Percentiles rank a stretch among this genome's conserved stretches.
Conservation (phyloP, 805 yeast species). For the Teunomyces gatunensis region DNA sequence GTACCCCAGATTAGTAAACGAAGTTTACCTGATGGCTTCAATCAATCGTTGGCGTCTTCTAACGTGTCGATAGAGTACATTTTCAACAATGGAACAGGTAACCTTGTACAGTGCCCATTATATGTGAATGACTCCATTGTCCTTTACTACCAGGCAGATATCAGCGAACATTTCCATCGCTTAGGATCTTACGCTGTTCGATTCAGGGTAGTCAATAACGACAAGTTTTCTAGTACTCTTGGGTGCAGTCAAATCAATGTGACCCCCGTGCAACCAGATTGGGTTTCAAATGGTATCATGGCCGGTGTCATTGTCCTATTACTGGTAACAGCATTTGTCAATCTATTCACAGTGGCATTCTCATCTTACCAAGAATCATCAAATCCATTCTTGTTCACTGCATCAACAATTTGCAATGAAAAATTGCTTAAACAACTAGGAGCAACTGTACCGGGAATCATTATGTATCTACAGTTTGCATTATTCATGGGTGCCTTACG, state of each 20-base stretch:
- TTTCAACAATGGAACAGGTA: conserved; percentile 3
- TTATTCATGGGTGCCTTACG: conserved; percentile 55
- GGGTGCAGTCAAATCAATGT: conserved; percentile 49
- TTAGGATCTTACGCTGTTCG: conserved; percentile 46
- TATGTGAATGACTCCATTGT: conserved; percentile 36
- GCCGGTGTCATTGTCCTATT: conserved; percentile 39
- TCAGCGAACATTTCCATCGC: conserved; percentile 35
- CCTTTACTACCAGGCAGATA: conserved; percentile 38
- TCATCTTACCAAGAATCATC: conserved; percentile 61
- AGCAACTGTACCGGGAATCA: conserved; percentile 48
- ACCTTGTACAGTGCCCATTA: conserved; percentile 32
- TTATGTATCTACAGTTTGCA: conserved; percentile 58
- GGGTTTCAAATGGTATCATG: conserved; percentile 34
- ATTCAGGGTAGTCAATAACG: conserved; percentile 43
- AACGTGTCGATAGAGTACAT: conserved; percentile 8
- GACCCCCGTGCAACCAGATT: conserved; percentile 42
- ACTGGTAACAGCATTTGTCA: conserved; percentile 38
- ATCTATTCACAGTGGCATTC: conserved; percentile 39
- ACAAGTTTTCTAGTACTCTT: conserved; percentile 30
- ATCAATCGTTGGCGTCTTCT: conserved; percentile 7
- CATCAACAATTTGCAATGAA: conserved; percentile 59
- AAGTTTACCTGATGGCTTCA: neutral
- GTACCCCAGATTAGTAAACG: neutral
- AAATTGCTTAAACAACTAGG: conserved; percentile 54
- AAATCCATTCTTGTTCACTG: conserved; percentile 49